Base-by-base conservation (phyloP, 192 early-diverging fungal species). In the Oehlia diaphana region DNA sequence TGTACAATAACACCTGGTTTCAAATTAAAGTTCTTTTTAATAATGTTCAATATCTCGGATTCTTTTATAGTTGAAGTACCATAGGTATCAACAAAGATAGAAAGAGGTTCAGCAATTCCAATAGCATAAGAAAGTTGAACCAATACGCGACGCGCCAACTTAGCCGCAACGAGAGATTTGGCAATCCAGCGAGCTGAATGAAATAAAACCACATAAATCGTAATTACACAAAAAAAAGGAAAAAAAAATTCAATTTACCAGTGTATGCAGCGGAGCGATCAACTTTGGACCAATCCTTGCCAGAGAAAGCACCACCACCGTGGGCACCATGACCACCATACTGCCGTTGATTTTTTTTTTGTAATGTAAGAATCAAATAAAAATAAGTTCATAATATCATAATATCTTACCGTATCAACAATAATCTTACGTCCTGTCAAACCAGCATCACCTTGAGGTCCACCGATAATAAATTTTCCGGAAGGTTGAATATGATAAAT, bases 251-350 rank as follows among this genome's bases (percentile, higher is more conserved):
- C 12, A n/a, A 37, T 42, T 58, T 58, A 77, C 82, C 85, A 67
- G 97, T 94, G 88, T 98, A 99, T 79, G 97, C 97, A 83, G 96
- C 97, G 53, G 96, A 97, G 88, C 98, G 95, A 87, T 97, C 96
- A 83, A 99, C 96, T 94, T 98, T 98, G 93, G 95, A 97, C 93
- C 95, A 98, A 91, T 98, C 98, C 92, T 99, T 99, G 78, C 98
- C 98, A 79, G 96, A 98, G 94, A 99, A 98, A 86, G 96, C 96
- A 92, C 98, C 98, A 83, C 98, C 84, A 75, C 84, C 96, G 91
- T 97, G 95, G 80, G 95, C 95, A 87, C 93, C 94, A 88, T 95
- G 95, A 85, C 96, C 96, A 80, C 96, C 96, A 88, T 96, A 97
- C 77, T 78, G 16, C 1, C 16, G 28, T 44, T 14, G 49, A 7